A percentile compares a stretch with the other conserved stretches of the same genome.
Evolutionary conservation across 495 filamentous ascomycete species (phyloP).

Genomic region (Bombardia bombarda): DNA sequence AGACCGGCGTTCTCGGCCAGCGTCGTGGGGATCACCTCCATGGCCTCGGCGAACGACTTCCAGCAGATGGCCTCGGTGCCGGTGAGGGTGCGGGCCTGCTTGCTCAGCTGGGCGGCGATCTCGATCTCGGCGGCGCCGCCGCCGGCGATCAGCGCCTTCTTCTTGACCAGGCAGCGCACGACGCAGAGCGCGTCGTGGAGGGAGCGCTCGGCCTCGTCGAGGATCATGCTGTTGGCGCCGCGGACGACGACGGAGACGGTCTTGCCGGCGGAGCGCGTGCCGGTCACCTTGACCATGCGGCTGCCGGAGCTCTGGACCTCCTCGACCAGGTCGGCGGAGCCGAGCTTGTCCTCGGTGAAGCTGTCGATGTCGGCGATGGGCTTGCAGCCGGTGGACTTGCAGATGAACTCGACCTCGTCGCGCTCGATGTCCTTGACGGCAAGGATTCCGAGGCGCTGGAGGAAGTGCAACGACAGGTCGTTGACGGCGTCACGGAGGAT

Average conservation of each 20-base stretch:
- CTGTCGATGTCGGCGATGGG: slow-evolving; percentile 97
- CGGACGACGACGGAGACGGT: slow-evolving; percentile 91
- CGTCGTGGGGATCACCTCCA: slow-evolving; percentile 96
- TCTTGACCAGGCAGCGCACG: slow-evolving; percentile 96
- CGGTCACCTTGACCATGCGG: slow-evolving; percentile 88
- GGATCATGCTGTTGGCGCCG: slow-evolving; percentile 87
- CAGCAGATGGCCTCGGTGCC: slow-evolving; percentile 97
- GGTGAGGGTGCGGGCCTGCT: slow-evolving; percentile 69
- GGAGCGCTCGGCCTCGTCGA: slow-evolving; percentile 93
- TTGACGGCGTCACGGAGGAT: slow-evolving; percentile 97
- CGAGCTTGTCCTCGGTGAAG: slow-evolving; percentile 98
- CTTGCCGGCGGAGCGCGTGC: slow-evolving; percentile 71
- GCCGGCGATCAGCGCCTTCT: slow-evolving; percentile 93
- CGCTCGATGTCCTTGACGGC: slow-evolving; percentile 96
- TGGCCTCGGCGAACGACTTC: slow-evolving; percentile 95
- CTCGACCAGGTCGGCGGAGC: slow-evolving; percentile 89
- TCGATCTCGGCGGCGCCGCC: slow-evolving; percentile 95
- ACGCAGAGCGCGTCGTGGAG: slow-evolving; percentile 97
- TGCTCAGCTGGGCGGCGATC: slow-evolving; percentile 72
- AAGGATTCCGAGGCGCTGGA: slow-evolving; percentile 92
- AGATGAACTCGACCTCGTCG: slow-evolving; percentile 98
- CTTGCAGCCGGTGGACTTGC: slow-evolving; percentile 97
- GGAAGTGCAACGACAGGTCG: slow-evolving; percentile 92
- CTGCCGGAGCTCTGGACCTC: slow-evolving; percentile 81
- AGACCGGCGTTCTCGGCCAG: slow-evolving; percentile 95